These are phyloP conservation scores for Chrysopogon serrulatus DNA, from an alignment of 176 grass and related monocot species.

Conservation along the genomic window DNA sequence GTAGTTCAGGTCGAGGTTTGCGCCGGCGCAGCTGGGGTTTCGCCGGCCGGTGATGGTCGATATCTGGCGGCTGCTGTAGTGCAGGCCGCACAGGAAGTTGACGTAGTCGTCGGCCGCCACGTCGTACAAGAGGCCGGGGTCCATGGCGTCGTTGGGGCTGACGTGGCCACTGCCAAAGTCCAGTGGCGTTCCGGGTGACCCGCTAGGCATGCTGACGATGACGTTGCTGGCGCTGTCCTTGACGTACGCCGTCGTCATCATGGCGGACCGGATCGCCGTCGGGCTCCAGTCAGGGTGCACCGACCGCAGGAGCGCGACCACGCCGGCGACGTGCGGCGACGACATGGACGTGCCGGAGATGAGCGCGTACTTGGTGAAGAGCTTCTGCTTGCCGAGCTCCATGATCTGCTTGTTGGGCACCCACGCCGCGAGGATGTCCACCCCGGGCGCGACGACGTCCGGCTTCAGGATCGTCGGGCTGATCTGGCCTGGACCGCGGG, in stretches of 20 bases:
- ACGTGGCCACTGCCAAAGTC: conserved; percentile 68
- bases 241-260: conserved; percentile 73
- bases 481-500: conserved; percentile 52
- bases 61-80: conserved; percentile 46
- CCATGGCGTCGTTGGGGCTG: conserved; percentile 52
- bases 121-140: conserved; percentile 74
- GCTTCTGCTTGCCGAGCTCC: conserved; percentile 9
- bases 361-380: conserved; percentile 48
- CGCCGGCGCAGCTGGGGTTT: conserved; percentile 28
- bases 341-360: conserved; percentile 84
- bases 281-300: conserved; percentile 67
- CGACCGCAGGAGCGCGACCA: conserved; percentile 54
- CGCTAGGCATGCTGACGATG: conserved; percentile 24
- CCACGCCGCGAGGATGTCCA: conserved; percentile 83
- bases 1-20: conserved; percentile 62
- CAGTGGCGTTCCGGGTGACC: conserved; percentile 39
- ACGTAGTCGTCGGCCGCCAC: conserved; percentile 47
- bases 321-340: conserved; percentile 62
- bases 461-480: conserved; percentile 76
- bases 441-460: conserved; percentile 64
- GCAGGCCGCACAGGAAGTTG: conserved; percentile 54
- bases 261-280: conserved; percentile 58
- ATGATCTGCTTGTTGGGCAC: conserved; percentile 44
- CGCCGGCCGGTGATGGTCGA: conserved; percentile 29
- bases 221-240: conserved; percentile 42